These are phyloP conservation scores for Dicorynia guianensis DNA, from an alignment of 306 rosid genomes.

Conservation along the genomic window DNA sequence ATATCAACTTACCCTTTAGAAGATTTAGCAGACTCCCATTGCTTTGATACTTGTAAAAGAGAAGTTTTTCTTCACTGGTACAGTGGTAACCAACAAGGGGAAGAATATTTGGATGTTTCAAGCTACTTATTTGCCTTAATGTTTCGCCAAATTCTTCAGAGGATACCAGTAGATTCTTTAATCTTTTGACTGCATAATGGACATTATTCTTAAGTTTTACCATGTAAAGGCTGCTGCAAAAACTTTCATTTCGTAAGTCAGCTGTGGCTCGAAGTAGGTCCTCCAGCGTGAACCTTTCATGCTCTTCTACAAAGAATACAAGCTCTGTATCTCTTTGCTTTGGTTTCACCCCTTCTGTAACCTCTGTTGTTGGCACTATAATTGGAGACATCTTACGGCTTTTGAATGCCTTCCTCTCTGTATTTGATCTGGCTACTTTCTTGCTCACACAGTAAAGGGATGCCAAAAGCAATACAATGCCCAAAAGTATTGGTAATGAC, in stretches of 20 bases:
- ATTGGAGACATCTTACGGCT: constrained; percentile 42
- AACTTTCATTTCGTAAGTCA: constrained; percentile 61
- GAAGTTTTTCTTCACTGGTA: constrained; percentile 65
- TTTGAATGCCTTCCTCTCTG: constrained; percentile 35
- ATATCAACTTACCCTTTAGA: constrained; percentile 58
- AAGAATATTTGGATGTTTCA: constrained; percentile 74
- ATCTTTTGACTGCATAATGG: constrained; percentile 71
- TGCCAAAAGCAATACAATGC: constrained; percentile 40
- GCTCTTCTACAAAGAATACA: constrained; percentile 73
- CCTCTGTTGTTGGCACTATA: constrained; percentile 29
- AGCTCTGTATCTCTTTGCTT: constrained; percentile 49
- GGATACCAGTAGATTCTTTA: constrained; percentile 71
- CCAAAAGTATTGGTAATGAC: constrained; percentile 26
- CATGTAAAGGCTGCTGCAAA: constrained; percentile 72
- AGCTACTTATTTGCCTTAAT: constrained; percentile 55
- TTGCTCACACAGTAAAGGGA: constrained; percentile 43
- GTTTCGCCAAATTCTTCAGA: constrained; percentile 63
- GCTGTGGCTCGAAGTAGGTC: constrained; percentile 71
- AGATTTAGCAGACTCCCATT: constrained; percentile 78
- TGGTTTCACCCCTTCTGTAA: constrained; percentile 40
- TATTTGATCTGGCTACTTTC: constrained; percentile 33
- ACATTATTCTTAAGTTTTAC: constrained; percentile 59
- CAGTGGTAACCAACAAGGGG: constrained; percentile 66
- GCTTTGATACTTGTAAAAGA: constrained; percentile 75
- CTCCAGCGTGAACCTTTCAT: constrained; percentile 67